Conservation (phyloP, 1,139 yeast species). For the Saccharomycopsis hybrid region DNA sequence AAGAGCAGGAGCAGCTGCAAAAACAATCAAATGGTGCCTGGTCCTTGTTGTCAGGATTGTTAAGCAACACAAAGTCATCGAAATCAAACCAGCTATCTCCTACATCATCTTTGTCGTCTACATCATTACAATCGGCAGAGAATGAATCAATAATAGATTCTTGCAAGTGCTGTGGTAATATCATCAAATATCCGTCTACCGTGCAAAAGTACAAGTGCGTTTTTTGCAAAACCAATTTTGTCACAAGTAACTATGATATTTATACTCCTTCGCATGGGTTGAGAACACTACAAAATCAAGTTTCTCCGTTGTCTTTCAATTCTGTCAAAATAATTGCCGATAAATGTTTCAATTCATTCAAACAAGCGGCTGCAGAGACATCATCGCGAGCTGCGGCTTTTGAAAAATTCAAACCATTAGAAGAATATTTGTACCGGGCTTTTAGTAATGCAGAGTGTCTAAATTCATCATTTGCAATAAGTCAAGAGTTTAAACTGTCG, state of each 20-base stretch:
- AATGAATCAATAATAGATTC: constrained; percentile 20
- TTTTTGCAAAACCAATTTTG: constrained; percentile 41
- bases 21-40: constrained; percentile 9
- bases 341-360: constrained; percentile 21
- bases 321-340: constrained; percentile 10
- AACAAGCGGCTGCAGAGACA: constrained; percentile 4
- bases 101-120: constrained; percentile 15
- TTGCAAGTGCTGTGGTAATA: constrained; percentile 58
- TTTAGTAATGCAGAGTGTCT: constrained; percentile 39
- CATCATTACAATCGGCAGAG: constrained; percentile 9
- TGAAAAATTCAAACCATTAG: constrained; percentile 45
- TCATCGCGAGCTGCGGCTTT: constrained; percentile 7
- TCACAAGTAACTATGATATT: constrained; percentile 15
- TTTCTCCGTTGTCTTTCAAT: constrained; percentile 13
- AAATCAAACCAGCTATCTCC: constrained; percentile 7
- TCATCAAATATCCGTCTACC: constrained; percentile 42
- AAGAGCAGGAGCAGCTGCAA: no score
- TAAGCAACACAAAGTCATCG: not conserved
- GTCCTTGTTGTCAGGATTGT: constrained; percentile 9
- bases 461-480: constrained; percentile 44
- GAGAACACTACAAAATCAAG: constrained; percentile 26
- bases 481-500: constrained; percentile 27
- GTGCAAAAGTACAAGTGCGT: constrained; percentile 50
- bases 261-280: constrained; percentile 23
- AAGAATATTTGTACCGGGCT: constrained; percentile 35